Base-by-base conservation (phyloP, 768 basidiomycete genomes). In the Sporobolomyces phaffii region DNA sequence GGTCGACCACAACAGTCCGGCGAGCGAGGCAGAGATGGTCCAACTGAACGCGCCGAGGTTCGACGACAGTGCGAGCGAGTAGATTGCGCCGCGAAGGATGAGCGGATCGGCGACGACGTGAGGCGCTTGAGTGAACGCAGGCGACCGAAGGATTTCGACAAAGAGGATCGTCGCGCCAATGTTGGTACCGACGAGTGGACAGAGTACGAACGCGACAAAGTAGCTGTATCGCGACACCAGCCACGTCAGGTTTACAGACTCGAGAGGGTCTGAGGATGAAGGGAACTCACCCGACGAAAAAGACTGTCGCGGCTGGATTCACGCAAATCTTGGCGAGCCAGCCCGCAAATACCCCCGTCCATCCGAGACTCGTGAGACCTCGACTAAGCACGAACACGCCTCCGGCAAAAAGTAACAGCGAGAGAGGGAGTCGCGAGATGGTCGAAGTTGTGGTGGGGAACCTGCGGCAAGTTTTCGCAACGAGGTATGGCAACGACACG, bases 311-410 rank as follows among this genome's bases (percentile, higher is more conserved):
- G 81, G 81, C 22, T 78, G 86, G 74, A 29, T 86, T 80, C 14
- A 82, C 81, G 18, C 76, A 78, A 1, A 81, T 78, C 31, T 78
- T 78, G 11, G 80, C 81, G 45, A 80, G 64, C 88, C 89, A 90
- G 4, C 72, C 72, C 0, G 85, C 87, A 75, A 93, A 94, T 28
- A 92, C 81, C 17, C 84, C 81, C 13, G 94, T 90, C 91, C 93
- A 98, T 31, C 91, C 91, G 64, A 87, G 85, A 67, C 85, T 82
- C 17, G 85, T 81, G 9, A 98, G 82, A 0, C 83, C 88, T 75
- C 93, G 88, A 64, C 94, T 90, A 62, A 98, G 84, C 71, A 97
- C 90, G 79, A 98, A 97, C 78, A 93, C 91, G 1, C 88, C 86
- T 75, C 97, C 91, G 0, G 91, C 89, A 75, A 98, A 98, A 0